Base-by-base conservation (phyloP, 495 filamentous ascomycete genomes). In the Penicillium verhagenii region DNA sequence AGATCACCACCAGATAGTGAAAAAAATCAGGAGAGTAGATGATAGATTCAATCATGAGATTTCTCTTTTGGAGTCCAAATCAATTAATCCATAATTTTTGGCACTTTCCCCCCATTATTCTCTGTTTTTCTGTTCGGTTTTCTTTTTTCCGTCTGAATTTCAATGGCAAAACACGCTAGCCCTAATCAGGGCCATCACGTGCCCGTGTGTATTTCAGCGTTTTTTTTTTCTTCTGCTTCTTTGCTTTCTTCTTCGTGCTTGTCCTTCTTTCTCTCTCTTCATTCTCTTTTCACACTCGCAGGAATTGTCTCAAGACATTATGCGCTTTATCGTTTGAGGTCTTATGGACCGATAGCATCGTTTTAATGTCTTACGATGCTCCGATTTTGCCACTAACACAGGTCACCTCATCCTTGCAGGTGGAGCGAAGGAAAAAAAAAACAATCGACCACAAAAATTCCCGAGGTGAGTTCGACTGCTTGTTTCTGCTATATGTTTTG, bases 171-270 rank as follows among this genome's bases (percentile, higher is more conserved):
- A 2, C 13, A 35, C 69, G 61, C 71, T 71, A 69, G 49, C n/a
- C 71, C 57, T 1, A 43, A 50, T 64, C 3, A 6, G 40, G 52
- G 2, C 13, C 6, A 20, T 70, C 69, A 69, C 65, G 67, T 69
- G 68, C 44, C 16, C 13, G 24, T 54, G 59, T 57, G 35, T 56
- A 59, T 61, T 58, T 59, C 53, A 56, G 52, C 43, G 33, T 31
- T 58, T 67, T 68, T 71, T 70, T 70, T 69, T 57, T 62, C 61
- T 65, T 59, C 53, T 62, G 60, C 59, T 48, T 39, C n/a, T 61
- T 54, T 20, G 19, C 43, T 55, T 60, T 52, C 52, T 52, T 50
- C 39, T 50, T 40, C 58, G 26, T 37, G 42, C 16, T 45, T 45
- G 11, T 26, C 11, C 50, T 52, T 64, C 47, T 45, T 6, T 40